Conservation (phyloP, 129 eudicot species). For the Mikania micrantha region DNA sequence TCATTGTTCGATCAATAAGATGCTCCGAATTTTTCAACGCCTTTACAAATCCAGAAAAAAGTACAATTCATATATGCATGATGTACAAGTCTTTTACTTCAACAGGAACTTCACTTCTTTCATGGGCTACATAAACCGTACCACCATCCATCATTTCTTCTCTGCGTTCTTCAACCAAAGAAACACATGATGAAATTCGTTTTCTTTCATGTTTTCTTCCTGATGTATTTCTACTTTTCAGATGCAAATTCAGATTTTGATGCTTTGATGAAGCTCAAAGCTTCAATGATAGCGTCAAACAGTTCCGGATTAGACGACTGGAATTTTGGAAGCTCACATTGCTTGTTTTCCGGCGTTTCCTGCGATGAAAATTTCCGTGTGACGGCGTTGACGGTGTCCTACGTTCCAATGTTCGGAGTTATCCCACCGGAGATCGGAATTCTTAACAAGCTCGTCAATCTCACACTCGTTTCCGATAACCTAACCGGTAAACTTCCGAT, state of each 20-base stretch:
- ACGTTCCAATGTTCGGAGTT: conserved; percentile 46
- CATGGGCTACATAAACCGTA: conserved; percentile 2
- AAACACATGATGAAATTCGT: neutral
- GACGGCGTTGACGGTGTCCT: conserved; percentile 38
- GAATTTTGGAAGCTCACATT: conserved; percentile 38
- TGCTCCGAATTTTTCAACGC: neutral
- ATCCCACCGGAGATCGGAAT: conserved; percentile 63
- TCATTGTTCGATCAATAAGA: neutral
- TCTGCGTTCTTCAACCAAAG: conserved; percentile 13
- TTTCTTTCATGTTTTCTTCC: conserved; percentile 8
- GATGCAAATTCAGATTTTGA: conserved; percentile 51
- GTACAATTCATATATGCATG: conserved; percentile 3
- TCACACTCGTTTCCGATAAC: conserved; percentile 44
- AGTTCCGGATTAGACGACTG: conserved; percentile 55
- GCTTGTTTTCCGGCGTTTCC: conserved; percentile 68
- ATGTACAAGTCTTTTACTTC: neutral
- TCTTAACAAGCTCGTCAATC: conserved; percentile 41
- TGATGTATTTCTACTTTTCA: neutral
- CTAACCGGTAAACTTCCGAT: conserved; percentile 75
- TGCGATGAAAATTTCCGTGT: conserved; percentile 52
- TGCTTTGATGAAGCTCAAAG: conserved; percentile 51
- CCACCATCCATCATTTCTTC: conserved; percentile 15
- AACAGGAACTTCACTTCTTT: too few species aligned
- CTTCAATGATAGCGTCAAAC: conserved; percentile 46
- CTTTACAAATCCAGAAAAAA: neutral